Percentiles rank a stretch among this genome's conserved stretches.
Conservation (phyloP, 2,329 filamentous ascomycete genomes). For the Pseudogymnoascus sp. region DNA sequence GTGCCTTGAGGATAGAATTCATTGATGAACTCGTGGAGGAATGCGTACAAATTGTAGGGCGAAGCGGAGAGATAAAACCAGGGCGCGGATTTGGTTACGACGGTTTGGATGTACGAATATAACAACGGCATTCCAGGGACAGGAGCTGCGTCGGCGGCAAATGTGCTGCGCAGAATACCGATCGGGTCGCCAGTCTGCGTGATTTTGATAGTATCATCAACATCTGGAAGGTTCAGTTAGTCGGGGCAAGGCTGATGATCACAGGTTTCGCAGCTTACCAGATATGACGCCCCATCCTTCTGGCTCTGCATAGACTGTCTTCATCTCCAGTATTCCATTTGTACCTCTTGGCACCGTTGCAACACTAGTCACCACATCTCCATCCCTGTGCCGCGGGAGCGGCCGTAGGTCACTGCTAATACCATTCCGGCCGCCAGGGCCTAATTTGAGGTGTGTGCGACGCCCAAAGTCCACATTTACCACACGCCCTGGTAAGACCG, state of each 20-base stretch:
- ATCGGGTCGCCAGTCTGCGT: conserved; percentile 73
- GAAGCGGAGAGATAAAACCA: conserved; percentile 94
- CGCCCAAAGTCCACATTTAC: conserved; percentile 53
- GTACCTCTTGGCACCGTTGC: conserved; percentile 44
- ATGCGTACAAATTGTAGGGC: conserved; percentile 88
- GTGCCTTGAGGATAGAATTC: conserved; percentile 67
- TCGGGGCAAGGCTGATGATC: not conserved
- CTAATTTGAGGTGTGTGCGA: conserved; percentile 43
- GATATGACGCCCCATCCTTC: conserved; percentile 81
- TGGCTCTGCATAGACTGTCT: conserved; percentile 64
- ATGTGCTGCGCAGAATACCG: conserved; percentile 76
- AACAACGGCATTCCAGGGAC: conserved; percentile 78
- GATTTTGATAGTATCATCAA: conserved; percentile 93
- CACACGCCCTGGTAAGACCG: conserved; percentile 60
- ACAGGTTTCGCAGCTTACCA: conserved; percentile 34
- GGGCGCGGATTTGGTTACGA: conserved; percentile 50
- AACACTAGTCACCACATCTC: conserved; percentile 36
- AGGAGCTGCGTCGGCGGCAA: conserved; percentile 63
- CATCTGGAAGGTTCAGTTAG: conserved; percentile 43
- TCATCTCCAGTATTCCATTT: conserved; percentile 51
- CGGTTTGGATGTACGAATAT: conserved; percentile 55
- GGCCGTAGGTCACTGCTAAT: conserved; percentile 57
- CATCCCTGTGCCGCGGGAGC: conserved; percentile 40
- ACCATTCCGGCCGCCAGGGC: conserved; percentile 63
- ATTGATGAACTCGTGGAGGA: conserved; percentile 67